phyloP scores from a whole-genome alignment of 768 basidiomycete genomes.

The Rhizopogon roseolus region DNA sequence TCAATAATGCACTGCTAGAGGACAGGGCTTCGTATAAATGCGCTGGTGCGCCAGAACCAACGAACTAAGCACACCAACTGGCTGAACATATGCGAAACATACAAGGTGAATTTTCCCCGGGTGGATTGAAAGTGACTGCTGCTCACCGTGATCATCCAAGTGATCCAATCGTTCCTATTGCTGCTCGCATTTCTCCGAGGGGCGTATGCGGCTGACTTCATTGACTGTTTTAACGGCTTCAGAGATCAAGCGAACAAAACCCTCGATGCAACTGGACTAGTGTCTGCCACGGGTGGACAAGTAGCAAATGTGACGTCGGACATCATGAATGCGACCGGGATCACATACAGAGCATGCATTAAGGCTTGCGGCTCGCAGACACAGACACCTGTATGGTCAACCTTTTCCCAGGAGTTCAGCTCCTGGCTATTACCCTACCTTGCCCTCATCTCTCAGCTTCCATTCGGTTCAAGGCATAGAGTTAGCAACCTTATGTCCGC shows the following conservation, averaged over 20 bases:
- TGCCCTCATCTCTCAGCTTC: slow-evolving; percentile 43
- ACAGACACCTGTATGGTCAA: slow-evolving; percentile 11
- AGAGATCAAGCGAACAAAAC: slow-evolving; percentile 2
- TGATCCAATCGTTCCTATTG: not conserved
- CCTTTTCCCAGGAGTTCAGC: slow-evolving; percentile 31
- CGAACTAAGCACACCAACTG: too few species aligned
- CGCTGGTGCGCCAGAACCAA: too few species aligned
- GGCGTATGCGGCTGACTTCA: not conserved
- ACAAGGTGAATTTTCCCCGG: not conserved
- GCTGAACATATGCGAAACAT: not conserved
- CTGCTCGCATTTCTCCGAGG: not conserved
- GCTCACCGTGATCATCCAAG: not conserved
- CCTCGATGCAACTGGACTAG: slow-evolving; percentile 1
- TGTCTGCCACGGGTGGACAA: not conserved
- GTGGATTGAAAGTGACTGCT: not conserved
- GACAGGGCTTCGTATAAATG: too few species aligned
- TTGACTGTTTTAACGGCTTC: slow-evolving; percentile 9
- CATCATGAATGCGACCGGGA: not conserved
- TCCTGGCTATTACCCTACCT: slow-evolving; percentile 47
- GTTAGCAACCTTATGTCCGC: slow-evolving; percentile 39
- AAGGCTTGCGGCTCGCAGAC: not conserved
- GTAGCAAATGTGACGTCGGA: not conserved
- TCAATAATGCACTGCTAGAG: too few species aligned
- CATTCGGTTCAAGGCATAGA: slow-evolving; percentile 36
- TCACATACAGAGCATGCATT: too few species aligned